Evolutionary conservation across 73 alveolate genomes (phyloP).

Genomic region (Symbiodinium natans): DNA sequence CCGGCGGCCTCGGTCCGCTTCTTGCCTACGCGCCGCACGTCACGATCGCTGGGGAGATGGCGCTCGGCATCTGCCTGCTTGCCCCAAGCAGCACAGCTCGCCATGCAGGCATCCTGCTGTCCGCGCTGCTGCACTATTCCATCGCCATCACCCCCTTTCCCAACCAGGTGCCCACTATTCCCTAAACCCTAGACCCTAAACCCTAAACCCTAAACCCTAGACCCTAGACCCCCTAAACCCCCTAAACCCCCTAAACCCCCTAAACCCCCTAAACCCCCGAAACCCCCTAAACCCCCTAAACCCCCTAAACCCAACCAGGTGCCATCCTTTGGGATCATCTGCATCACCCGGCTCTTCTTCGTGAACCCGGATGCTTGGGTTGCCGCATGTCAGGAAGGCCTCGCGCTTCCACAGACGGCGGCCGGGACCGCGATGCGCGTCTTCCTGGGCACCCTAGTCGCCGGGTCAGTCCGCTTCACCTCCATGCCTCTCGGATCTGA

Average conservation of each 20-base stretch:
- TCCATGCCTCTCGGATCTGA: neutral
- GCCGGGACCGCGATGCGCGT: neutral
- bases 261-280: no score
- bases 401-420: neutral
- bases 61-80: neutral
- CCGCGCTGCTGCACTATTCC: neutral
- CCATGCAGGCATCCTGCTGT: neutral
- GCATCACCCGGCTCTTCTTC: neutral
- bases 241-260: no score
- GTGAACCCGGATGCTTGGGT: neutral
- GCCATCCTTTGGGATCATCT: neutral
- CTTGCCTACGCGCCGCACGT: neutral
- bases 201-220: no score
- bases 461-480: neutral
- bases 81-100: neutral
- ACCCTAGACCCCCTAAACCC: no score
- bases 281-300: no score
- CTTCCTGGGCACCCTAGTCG: neutral
- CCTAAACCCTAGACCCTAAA: no score
- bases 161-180: no score
- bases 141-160: neutral
- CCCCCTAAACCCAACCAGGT: neutral
- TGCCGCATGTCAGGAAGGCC: neutral
- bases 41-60: neutral
- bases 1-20: neutral